Evolutionary conservation across 2,329 filamentous ascomycete species (phyloP).

Genomic region (Amesomyces nigricolor): DNA sequence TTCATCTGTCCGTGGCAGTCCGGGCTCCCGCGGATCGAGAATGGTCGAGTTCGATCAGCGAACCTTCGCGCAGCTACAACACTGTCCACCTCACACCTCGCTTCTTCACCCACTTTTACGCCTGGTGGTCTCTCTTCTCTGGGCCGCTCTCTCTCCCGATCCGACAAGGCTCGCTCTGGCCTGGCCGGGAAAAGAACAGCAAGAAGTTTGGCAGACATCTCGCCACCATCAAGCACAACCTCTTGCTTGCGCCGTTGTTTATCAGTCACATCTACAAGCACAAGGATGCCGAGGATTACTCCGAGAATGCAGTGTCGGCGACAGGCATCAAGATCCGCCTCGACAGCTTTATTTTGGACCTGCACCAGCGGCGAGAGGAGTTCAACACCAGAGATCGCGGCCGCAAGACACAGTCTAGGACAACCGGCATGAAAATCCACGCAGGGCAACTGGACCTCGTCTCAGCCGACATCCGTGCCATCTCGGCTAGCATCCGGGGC

Average conservation of each 20-base stretch:
- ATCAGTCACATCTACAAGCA: constrained; percentile 98
- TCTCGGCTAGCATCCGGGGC: constrained; percentile 83
- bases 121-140: constrained; percentile 96
- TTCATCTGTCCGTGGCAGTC: constrained; percentile 89
- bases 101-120: constrained; percentile 97
- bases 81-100: constrained; percentile 89
- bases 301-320: constrained; percentile 71
- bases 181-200: constrained; percentile 88
- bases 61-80: constrained; percentile 87
- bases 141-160: constrained; percentile 92
- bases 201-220: constrained; percentile 97
- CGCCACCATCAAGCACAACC: constrained; percentile 97
- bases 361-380: constrained; percentile 90
- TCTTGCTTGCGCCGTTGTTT: constrained; percentile 86
- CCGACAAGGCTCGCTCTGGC: constrained; percentile 86
- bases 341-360: constrained; percentile 94
- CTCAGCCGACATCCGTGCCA: constrained; percentile 83
- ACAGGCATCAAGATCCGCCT: constrained; percentile 95
- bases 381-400: constrained; percentile 78
- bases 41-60: constrained; percentile 70
- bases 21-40: constrained; percentile 81
- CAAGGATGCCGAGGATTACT: constrained; percentile 85
- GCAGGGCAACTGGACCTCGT: constrained; percentile 89
- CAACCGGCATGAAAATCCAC: constrained; percentile 92
- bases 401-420: constrained; percentile 69